Conservation (phyloP, 78 protist species). For the Planoprotostelium fungivorum region DNA sequence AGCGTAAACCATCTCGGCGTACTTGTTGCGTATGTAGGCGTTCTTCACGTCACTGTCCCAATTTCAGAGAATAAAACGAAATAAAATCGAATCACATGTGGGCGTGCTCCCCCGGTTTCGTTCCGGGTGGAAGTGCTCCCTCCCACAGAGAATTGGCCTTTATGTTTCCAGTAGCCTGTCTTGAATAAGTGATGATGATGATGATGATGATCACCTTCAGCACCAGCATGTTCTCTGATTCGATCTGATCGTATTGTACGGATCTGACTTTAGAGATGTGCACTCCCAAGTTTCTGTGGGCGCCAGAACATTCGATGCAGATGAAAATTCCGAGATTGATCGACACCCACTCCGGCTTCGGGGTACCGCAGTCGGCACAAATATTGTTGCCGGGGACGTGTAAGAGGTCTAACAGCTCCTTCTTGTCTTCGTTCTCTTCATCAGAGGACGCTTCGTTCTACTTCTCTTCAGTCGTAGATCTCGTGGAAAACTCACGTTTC, state of each 20-base stretch:
- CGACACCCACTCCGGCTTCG: constrained; percentile 79
- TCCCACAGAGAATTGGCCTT: constrained; percentile 38
- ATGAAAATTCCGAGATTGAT: constrained; percentile 76
- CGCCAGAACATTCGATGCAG: constrained; percentile 85
- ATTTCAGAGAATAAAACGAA: constrained; percentile 26
- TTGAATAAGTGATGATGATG: not conserved
- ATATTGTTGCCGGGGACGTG: constrained; percentile 44
- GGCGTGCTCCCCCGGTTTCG: constrained; percentile 30
- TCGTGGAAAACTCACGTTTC: not conserved
- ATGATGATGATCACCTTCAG: constrained; percentile 21
- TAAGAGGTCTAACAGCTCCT: constrained; percentile 33
- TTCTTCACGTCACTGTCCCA: constrained; percentile 1
- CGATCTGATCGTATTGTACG: constrained; percentile 69
- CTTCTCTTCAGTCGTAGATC: not conserved
- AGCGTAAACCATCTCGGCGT: not conserved
- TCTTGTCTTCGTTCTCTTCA: constrained; percentile 21
- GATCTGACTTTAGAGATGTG: constrained; percentile 89
- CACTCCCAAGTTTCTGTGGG: constrained; percentile 84
- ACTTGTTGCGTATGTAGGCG: not conserved
- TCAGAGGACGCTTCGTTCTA: not conserved
- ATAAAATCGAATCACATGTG: constrained; percentile 40
- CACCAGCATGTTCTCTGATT: constrained; percentile 23
- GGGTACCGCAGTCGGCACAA: constrained; percentile 55
- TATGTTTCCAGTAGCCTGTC: constrained; percentile 20
- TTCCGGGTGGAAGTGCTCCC: constrained; percentile 6